Percentiles rank a stretch among this genome's conserved stretches.
These are phyloP conservation scores for Moesziomyces antarcticus DNA, from an alignment of 1,284 basidiomycete genomes.

Conservation along the genomic window DNA sequence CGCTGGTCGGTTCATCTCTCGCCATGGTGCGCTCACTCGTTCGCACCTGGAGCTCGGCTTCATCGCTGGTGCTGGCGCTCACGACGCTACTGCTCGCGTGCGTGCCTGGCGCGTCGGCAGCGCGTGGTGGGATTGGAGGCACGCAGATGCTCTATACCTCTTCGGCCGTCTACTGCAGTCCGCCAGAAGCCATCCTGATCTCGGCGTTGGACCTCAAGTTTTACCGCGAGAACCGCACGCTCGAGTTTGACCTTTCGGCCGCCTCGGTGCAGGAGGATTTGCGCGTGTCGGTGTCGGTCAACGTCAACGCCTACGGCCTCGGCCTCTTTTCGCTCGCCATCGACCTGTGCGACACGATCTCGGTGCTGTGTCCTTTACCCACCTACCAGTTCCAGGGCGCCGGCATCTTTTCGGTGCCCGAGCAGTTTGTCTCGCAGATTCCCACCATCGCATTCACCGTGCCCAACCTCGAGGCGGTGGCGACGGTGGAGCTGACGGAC, in stretches of 20 bases:
- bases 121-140: constrained; percentile 28
- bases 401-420: constrained; percentile 79
- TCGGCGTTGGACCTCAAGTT: constrained; percentile 55
- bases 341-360: constrained; percentile 60
- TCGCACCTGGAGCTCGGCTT: not conserved
- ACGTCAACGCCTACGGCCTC: constrained; percentile 64
- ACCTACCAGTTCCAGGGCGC: constrained; percentile 70
- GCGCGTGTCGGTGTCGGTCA: constrained; percentile 44
- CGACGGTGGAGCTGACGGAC: constrained; percentile 80
- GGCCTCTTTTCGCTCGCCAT: constrained; percentile 60
- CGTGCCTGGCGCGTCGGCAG: constrained; percentile 5
- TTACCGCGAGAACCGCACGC: constrained; percentile 57
- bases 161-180: constrained; percentile 63
- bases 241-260: constrained; percentile 64
- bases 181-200: constrained; percentile 61
- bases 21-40: too few species aligned
- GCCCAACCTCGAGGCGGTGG: constrained; percentile 91
- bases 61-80: constrained; percentile 6
- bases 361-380: constrained; percentile 64
- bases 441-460: constrained; percentile 85
- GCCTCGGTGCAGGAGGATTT: constrained; percentile 54
- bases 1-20: too few species aligned
- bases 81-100: constrained; percentile 6
- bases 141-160: constrained; percentile 53
- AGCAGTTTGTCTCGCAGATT: constrained; percentile 71